These are phyloP conservation scores for Blastobotrys malaysiensis DNA, from an alignment of 1,139 yeast genomes.

Conservation along the genomic window DNA sequence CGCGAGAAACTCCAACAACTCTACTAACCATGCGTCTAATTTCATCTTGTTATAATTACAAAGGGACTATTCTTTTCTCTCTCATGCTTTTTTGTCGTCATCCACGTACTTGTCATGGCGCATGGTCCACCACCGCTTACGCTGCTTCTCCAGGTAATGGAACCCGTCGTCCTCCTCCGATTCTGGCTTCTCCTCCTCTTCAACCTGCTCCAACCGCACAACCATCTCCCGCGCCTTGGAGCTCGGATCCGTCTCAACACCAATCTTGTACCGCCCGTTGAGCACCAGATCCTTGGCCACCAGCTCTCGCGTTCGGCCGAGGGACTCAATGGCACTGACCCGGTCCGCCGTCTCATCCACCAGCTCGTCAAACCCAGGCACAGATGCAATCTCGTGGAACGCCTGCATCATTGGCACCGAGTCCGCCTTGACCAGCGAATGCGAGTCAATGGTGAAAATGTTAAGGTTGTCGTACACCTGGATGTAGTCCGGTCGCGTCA, in stretches of 20 bases:
- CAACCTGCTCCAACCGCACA: slow-evolving; percentile 23
- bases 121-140: slow-evolving; percentile 21
- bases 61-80: no score
- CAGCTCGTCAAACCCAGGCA: slow-evolving; percentile 67
- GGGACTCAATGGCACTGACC: slow-evolving; percentile 68
- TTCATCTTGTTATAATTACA: no score
- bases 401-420: slow-evolving; percentile 89
- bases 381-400: slow-evolving; percentile 68
- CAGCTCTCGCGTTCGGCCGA: slow-evolving; percentile 78
- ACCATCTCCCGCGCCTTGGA: slow-evolving; percentile 13
- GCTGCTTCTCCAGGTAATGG: slow-evolving; percentile 14
- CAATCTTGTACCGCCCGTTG: slow-evolving; percentile 39
- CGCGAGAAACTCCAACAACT: slow-evolving; percentile 4
- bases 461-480: slow-evolving; percentile 69
- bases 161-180: slow-evolving; percentile 21
- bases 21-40: not conserved
- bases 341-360: slow-evolving; percentile 65
- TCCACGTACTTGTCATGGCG: slow-evolving; percentile 14
- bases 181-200: slow-evolving; percentile 24
- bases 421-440: slow-evolving; percentile 70
- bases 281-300: slow-evolving; percentile 62
- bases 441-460: slow-evolving; percentile 70
- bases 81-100: no score
- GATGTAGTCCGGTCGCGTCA: slow-evolving; percentile 81
- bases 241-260: slow-evolving; percentile 9